phyloP scores from a whole-genome alignment of 805 yeast species.

The Zygoascus flipseniorum region DNA sequence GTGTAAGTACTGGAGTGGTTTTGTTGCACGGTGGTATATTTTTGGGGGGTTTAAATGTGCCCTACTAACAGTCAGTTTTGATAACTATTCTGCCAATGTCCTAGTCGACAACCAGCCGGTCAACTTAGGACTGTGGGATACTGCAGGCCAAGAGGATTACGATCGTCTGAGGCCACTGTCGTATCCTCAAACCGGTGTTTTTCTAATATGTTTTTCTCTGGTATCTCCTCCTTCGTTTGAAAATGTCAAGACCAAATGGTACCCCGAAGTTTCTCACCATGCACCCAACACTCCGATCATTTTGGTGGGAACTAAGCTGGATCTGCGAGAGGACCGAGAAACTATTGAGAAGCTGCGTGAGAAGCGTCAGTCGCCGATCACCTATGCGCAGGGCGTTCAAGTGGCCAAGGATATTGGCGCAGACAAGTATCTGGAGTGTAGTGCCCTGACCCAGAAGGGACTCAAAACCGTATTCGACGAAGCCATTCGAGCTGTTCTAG shows the following conservation, averaged over 20 bases:
- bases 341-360: constrained; percentile 55
- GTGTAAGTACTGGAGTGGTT: constrained; percentile 34
- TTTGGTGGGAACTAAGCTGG: constrained; percentile 82
- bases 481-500: constrained; percentile 61
- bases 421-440: constrained; percentile 72
- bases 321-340: constrained; percentile 74
- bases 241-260: constrained; percentile 74
- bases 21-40: not conserved
- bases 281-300: constrained; percentile 62
- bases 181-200: constrained; percentile 87
- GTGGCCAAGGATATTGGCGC: constrained; percentile 68
- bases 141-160: constrained; percentile 92
- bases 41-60: not conserved
- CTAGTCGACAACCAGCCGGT: constrained; percentile 75
- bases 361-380: constrained; percentile 53
- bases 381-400: constrained; percentile 51
- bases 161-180: constrained; percentile 83
- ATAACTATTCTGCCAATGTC: constrained; percentile 81
- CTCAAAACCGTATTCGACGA: constrained; percentile 77
- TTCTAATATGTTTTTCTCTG: constrained; percentile 77
- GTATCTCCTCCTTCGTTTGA: constrained; percentile 72
- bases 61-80: constrained; percentile 37
- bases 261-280: constrained; percentile 81
- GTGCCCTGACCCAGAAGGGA: constrained; percentile 83
- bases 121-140: constrained; percentile 88